Evolutionary conservation across 129 eudicot genomes (phyloP).

Genomic region (Centella asiatica): DNA sequence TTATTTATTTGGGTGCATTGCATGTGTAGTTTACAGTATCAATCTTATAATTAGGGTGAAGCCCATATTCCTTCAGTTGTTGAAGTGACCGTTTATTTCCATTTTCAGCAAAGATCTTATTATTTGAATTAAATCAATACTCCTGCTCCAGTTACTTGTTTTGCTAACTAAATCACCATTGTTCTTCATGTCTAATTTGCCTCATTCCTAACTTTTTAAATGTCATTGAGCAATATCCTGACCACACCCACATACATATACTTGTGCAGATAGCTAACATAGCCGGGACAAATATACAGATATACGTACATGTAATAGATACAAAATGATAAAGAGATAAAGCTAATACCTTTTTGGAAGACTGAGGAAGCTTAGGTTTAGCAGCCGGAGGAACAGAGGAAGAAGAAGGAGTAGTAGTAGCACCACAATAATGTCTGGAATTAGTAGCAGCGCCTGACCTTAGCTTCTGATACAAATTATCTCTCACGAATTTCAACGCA

Average conservation of each 20-base stretch:
- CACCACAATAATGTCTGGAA: slow-evolving; percentile 26
- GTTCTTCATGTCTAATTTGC: neutral
- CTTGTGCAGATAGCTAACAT: no score
- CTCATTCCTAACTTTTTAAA: neutral
- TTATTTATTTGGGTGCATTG: no score
- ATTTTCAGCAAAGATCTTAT: neutral
- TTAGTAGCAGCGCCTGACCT: slow-evolving; percentile 19
- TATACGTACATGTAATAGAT: neutral
- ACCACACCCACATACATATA: neutral
- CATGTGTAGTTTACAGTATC: neutral
- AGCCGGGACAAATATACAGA: neutral
- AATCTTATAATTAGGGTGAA: neutral
- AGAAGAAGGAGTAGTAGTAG: slow-evolving; percentile 29
- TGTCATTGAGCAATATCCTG: neutral
- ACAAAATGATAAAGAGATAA: neutral
- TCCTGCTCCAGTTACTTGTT: no score
- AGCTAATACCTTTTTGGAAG: slow-evolving; percentile 43
- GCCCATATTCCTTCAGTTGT: neutral
- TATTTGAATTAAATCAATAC: no score
- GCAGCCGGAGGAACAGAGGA: slow-evolving; percentile 27
- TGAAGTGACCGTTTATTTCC: neutral
- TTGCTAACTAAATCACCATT: neutral
- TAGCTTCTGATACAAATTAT: slow-evolving; percentile 29
- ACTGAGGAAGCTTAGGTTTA: slow-evolving; percentile 49
- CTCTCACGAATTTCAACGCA: slow-evolving; percentile 27